Evolutionary conservation across 2,329 filamentous ascomycete species (phyloP).

Genomic region (Penicillium sp.): DNA sequence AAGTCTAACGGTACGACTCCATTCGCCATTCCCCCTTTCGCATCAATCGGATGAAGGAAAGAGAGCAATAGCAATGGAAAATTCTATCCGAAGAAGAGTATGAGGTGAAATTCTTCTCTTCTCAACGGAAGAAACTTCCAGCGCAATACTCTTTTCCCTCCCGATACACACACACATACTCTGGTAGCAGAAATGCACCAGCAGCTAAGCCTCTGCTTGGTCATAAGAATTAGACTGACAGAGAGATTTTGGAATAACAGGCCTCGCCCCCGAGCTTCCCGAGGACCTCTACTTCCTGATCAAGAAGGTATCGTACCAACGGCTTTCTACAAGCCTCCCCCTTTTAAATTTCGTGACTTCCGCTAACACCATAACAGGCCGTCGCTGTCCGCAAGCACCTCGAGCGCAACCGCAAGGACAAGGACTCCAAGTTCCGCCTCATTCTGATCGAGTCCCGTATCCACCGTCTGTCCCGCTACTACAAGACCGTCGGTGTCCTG

Average conservation of each 20-base stretch:
- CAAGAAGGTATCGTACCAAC: constrained; percentile 78
- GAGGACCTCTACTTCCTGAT: constrained; percentile 99
- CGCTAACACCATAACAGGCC: constrained; percentile 60
- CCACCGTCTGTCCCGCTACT: constrained; percentile 99
- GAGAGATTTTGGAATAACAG: constrained; percentile 80
- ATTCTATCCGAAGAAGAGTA: constrained; percentile 8
- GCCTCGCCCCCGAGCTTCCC: constrained; percentile 96
- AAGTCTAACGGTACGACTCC: constrained; percentile 85
- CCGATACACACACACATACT: constrained; percentile 16
- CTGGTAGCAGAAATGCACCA: constrained; percentile 37
- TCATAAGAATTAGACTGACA: constrained; percentile 77
- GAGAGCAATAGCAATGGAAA: constrained; percentile 16
- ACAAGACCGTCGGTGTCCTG: constrained; percentile 88
- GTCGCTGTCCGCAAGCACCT: constrained; percentile 99
- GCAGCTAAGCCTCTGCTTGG: constrained; percentile 79
- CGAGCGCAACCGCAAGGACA: constrained; percentile 99
- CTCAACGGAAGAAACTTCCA: constrained; percentile 3
- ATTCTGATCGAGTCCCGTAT: constrained; percentile 99
- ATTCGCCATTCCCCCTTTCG: constrained; percentile 25
- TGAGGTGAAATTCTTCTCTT: background rate
- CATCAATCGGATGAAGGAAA: constrained; percentile 30
- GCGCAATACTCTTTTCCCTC: constrained; percentile 16
- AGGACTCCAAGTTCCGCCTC: constrained; percentile 99
- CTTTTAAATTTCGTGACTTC: background rate
- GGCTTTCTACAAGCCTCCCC: background rate